Conservation (phyloP, 805 yeast genomes). For the Lachancea meyersii region DNA sequence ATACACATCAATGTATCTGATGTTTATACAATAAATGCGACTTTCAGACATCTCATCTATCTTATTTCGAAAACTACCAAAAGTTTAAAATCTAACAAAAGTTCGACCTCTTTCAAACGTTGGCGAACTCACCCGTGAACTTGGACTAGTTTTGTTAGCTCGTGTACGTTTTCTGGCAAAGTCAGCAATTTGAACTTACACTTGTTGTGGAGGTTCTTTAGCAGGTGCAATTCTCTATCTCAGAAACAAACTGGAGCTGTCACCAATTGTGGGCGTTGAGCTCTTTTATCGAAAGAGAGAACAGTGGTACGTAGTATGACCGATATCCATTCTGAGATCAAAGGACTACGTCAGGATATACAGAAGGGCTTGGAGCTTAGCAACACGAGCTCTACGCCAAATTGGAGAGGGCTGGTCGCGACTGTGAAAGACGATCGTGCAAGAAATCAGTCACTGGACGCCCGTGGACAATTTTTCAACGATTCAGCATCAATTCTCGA, state of each 20-base stretch:
- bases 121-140: too few species aligned
- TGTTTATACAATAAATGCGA: background rate
- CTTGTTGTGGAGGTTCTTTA: too few species aligned
- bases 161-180: too few species aligned
- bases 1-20: background rate
- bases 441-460: background rate
- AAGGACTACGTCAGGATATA: conserved; percentile 10
- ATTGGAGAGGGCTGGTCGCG: conserved; percentile 23
- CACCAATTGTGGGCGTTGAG: background rate
- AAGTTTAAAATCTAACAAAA: background rate
- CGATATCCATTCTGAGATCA: conserved; percentile 13
- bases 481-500: conserved; percentile 20
- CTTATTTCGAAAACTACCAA: background rate
- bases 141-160: too few species aligned
- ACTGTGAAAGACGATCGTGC: conserved; percentile 14
- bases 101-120: too few species aligned
- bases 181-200: too few species aligned
- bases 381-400: conserved; percentile 3
- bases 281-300: background rate
- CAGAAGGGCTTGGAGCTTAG: conserved; percentile 6
- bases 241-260: background rate
- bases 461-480: conserved; percentile 16
- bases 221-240: background rate
- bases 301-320: conserved; percentile 11
- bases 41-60: background rate